Evolutionary conservation across 768 basidiomycete genomes (phyloP).

Genomic region (Tulasnella sp.): DNA sequence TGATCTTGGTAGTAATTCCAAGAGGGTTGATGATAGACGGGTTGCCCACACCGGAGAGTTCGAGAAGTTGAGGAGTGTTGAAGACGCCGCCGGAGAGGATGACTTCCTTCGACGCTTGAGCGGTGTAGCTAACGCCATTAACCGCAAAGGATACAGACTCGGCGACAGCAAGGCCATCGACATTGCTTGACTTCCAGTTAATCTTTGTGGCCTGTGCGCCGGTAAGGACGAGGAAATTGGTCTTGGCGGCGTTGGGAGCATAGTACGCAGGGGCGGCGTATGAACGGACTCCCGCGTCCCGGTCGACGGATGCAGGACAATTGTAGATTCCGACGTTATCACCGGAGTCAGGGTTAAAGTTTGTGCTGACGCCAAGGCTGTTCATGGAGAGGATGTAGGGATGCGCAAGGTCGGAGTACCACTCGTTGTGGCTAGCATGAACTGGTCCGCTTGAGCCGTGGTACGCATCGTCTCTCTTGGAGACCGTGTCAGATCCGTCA

Average conservation of each 20-base stretch:
- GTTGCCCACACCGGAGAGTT: constrained; percentile 72
- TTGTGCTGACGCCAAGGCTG: not conserved
- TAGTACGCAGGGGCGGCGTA: constrained; percentile 24
- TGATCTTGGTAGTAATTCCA: constrained; percentile 56
- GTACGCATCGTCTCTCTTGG: not conserved
- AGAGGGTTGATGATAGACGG: constrained; percentile 51
- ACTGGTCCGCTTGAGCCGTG: constrained; percentile 31
- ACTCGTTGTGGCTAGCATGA: constrained; percentile 32
- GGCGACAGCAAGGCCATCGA: constrained; percentile 40
- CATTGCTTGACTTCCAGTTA: not conserved
- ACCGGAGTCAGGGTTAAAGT: constrained; percentile 28
- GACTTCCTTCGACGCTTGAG: constrained; percentile 55
- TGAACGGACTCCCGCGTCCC: constrained; percentile 1
- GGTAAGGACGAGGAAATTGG: constrained; percentile 22
- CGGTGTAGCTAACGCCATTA: constrained; percentile 43
- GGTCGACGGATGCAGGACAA: constrained; percentile 23
- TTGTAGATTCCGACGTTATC: constrained; percentile 36
- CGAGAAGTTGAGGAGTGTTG: constrained; percentile 57
- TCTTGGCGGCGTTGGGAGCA: not conserved
- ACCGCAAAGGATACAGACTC: constrained; percentile 54
- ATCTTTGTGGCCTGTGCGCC: constrained; percentile 16
- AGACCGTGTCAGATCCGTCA: constrained; percentile 22
- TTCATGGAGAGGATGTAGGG: constrained; percentile 29
- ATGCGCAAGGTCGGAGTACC: constrained; percentile 31
- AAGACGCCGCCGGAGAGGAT: constrained; percentile 50